A percentile compares a stretch with the other conserved stretches of the same genome.
These are phyloP conservation scores for Melampsora americana DNA, from an alignment of 1,284 basidiomycete species.

Conservation along the genomic window DNA sequence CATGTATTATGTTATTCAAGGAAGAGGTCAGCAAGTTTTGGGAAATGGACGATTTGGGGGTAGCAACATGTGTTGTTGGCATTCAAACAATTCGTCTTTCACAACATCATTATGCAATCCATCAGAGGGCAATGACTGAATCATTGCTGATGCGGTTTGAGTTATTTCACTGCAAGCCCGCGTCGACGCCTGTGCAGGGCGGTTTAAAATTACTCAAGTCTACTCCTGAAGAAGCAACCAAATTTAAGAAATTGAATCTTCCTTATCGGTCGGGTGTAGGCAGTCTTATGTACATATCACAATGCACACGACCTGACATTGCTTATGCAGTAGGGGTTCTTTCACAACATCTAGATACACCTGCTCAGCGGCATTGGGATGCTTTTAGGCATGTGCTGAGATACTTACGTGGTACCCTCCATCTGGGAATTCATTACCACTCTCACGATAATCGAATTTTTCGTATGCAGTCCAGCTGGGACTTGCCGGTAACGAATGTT, in stretches of 20 bases:
- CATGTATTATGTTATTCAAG: neutral
- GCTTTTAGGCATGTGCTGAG: neutral
- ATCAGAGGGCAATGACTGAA: neutral
- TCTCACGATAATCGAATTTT: neutral
- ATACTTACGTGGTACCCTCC: neutral
- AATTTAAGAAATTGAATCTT: neutral
- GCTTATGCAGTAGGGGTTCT: constrained; percentile 10
- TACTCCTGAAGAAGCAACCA: neutral
- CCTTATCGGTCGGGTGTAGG: constrained; percentile 5
- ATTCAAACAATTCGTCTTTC: neutral
- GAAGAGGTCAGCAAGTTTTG: neutral
- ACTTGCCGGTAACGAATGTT: neutral
- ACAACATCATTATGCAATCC: neutral
- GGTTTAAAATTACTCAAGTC: neutral
- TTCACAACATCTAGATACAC: constrained; percentile 8
- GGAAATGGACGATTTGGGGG: neutral
- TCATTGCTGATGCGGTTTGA: neutral
- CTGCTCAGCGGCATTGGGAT: constrained; percentile 7
- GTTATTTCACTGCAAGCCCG: neutral
- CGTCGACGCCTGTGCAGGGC: neutral
- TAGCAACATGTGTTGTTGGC: neutral
- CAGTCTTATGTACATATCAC: neutral
- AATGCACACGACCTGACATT: constrained; percentile 4
- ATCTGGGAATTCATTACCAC: neutral
- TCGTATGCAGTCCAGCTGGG: neutral